phyloP scores from a whole-genome alignment of 139 green algal genomes.

The Chlamydomonas incerta region DNA sequence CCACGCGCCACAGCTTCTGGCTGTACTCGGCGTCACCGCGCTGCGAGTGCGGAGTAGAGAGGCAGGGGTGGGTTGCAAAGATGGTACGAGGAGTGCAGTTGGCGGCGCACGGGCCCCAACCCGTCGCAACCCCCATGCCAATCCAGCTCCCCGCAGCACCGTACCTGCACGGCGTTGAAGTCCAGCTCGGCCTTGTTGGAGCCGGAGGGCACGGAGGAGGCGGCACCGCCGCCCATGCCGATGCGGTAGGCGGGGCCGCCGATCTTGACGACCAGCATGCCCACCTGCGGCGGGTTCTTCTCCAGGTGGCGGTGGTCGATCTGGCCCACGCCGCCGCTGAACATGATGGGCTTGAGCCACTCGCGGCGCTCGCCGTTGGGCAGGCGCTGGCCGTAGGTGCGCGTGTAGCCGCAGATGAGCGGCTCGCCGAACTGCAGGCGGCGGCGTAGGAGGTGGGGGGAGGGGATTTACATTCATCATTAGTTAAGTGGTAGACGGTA shows the following conservation, averaged over 20 bases:
- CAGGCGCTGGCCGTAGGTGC: slow-evolving; percentile 93
- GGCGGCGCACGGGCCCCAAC: too few species aligned
- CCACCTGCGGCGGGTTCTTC: slow-evolving; percentile 77
- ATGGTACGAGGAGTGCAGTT: too few species aligned
- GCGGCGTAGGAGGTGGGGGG: too few species aligned
- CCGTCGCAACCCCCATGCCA: too few species aligned
- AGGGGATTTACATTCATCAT: too few species aligned
- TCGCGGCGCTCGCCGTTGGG: slow-evolving; percentile 91
- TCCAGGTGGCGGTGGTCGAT: slow-evolving; percentile 63
- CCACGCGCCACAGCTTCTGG: slow-evolving; percentile 99
- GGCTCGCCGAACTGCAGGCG: slow-evolving; percentile 93
- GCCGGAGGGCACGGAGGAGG: slow-evolving; percentile 81
- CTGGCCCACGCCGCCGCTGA: slow-evolving; percentile 64
- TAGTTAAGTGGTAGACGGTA: too few species aligned
- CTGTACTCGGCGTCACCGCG: slow-evolving; percentile 97
- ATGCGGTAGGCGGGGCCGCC: slow-evolving; percentile 98
- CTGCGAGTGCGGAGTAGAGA: slow-evolving; percentile 68
- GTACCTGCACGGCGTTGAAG: slow-evolving; percentile 97
- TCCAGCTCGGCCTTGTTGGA: slow-evolving; percentile 93
- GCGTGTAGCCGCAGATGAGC: slow-evolving; percentile 93
- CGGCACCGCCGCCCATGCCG: slow-evolving; percentile 97
- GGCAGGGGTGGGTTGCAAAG: not conserved
- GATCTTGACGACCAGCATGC: slow-evolving; percentile 99
- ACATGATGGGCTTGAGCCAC: slow-evolving; percentile 99
- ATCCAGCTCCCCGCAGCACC: not conserved